Evolutionary conservation across 495 filamentous ascomycete genomes (phyloP), one percentile per base, ranked within the genome.

Genomic region (Aspergillus hancockii): DNA sequence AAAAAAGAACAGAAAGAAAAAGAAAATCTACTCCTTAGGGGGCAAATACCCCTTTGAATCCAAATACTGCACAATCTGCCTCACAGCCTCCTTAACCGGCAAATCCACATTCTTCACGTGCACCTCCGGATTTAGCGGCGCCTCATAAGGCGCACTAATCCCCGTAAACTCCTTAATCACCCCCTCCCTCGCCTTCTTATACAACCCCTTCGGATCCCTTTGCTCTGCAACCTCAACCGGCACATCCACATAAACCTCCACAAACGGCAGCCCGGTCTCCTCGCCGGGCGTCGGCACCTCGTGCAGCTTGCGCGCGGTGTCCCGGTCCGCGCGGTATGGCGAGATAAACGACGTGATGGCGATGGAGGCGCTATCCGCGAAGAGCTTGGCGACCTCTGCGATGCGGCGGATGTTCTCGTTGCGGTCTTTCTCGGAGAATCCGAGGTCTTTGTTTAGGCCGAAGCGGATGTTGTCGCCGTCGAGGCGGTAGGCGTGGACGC

Each of bases 401-500:
- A 98, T 96, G 56, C 94, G 84, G 50, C 94, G 83, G 73, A 98
- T 98, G 77, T 98, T 98, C 84, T 98, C 95, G 71, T 91, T 92
- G 59, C 94, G 85, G 79, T 98, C 94, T 65, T 84, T 83, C 67
- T 96, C 92, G 63, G 85, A 89, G 81, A 98, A 98, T 4, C 93
- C 93, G 32, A 98, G 83, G 79, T 98, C 93, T 73, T 92, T 92
- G 82, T 98, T 98, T 64, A 98, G 80, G 2, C 94, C 95, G 81
- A 97, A 97, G 58, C 94, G 93, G 67, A 98, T 87, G 80, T 98
- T 98, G 83, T 98, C 94, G 66, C 94, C 94, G 75, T 98, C 94
- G 18, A 98, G 87, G 1, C 95, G 86, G 81, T 98, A 98, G 55
- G 92, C 90, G 58, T 88, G 80, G 14, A 96, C 74, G 16, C 87